Evolutionary conservation across 495 filamentous ascomycete species (phyloP), one percentile per base, ranked within the genome.

Genomic region (Gamarada debralockiae): DNA sequence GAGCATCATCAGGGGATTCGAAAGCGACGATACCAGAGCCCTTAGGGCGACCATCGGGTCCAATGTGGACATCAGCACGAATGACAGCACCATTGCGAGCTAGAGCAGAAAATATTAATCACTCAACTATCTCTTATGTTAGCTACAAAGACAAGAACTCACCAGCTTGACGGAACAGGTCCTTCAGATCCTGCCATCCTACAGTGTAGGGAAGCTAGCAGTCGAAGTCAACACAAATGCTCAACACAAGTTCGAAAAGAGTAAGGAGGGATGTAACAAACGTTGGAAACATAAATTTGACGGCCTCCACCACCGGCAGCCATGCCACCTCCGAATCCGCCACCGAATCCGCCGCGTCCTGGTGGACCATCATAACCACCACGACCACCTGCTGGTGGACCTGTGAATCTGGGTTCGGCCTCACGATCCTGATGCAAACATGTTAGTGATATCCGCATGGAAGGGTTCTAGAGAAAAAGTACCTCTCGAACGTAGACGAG

Each of bases 121-220:
- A 63, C 24, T 38, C 43, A 47, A 54, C 59, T 61, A 53, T 47
- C 37, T 45, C 14, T n/a, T 20, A 51, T 21, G 58, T 64, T 58
- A 58, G 64, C 55, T 42, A 36, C 34, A 29, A 50, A 56, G 40
- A 31, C 39, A 36, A 17, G 53, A 24, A 81, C 56, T 60, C 86
- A 96, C 93, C 89, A 74, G 93, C 90, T 80, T 97, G 91, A 64
- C 93, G 90, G 80, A 98, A 98, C 58, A 98, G 77, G 72, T 98
- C 93, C 77, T 98, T 98, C 67, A 98, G 73, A 70, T 98, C 93
- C 77, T 98, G 93, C 93, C 93, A 98, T 68, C 95, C 93, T 63
- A 95, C 89, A 46, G 86, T 96, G 77, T 89, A 98, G 23, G 93
- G 93, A 62, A 98, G 89, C 93, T 98, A 73, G 42, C n/a, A 50